These are phyloP conservation scores for Solanum stenotomum DNA, from an alignment of 257 asterid genomes.

Conservation along the genomic window DNA sequence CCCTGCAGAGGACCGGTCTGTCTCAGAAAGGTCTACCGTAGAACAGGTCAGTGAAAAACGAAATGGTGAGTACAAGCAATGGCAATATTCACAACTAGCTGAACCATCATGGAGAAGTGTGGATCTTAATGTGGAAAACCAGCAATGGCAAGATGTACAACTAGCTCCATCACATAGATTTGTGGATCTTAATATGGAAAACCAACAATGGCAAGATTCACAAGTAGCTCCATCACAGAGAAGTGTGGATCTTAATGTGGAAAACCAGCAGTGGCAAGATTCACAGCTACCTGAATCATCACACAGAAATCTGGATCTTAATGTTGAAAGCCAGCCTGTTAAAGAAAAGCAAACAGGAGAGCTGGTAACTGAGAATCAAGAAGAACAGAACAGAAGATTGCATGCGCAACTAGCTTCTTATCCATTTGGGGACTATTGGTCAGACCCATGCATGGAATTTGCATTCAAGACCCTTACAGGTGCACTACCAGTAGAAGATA, in stretches of 20 bases:
- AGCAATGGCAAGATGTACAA: neutral
- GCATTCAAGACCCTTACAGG: conserved; percentile 45
- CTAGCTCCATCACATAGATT: neutral
- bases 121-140: neutral
- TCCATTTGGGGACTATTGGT: conserved; percentile 22
- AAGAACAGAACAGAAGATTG: conserved; percentile 3
- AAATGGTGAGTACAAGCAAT: neutral
- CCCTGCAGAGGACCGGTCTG: neutral
- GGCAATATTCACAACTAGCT: neutral
- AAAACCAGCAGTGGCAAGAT: neutral
- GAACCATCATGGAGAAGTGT: neutral
- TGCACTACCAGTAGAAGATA: conserved; percentile 24
- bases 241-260: neutral
- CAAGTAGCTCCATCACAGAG: neutral
- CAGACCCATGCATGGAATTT: conserved; percentile 38
- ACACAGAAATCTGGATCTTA: neutral
- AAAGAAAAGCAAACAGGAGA: neutral
- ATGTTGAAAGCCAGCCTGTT: neutral
- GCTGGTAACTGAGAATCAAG: conserved; percentile 8
- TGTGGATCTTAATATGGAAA: neutral
- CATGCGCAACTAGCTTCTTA: conserved; percentile 2
- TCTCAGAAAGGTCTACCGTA: neutral
- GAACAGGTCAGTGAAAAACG: neutral
- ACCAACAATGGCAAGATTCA: neutral
- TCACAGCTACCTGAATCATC: neutral